phyloP scores from a whole-genome alignment of 2,329 filamentous ascomycete genomes.

The Colletotrichum falcatum region DNA sequence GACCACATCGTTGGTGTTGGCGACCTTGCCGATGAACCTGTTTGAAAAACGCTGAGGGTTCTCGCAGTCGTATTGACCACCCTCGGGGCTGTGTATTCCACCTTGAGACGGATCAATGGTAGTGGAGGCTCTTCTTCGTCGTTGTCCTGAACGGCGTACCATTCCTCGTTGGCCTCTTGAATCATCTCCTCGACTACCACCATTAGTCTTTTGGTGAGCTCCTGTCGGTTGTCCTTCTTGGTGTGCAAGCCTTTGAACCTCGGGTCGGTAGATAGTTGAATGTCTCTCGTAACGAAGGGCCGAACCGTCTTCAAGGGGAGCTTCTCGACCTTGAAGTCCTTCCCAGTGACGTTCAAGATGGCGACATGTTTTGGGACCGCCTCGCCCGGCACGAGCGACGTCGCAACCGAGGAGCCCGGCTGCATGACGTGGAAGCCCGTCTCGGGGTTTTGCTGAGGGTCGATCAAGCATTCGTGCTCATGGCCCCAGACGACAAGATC shows the following conservation, averaged over 20 bases:
- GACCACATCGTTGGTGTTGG: slow-evolving; percentile 93
- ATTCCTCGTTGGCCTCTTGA: slow-evolving; percentile 82
- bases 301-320: slow-evolving; percentile 89
- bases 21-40: slow-evolving; percentile 88
- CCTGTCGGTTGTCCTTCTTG: slow-evolving; percentile 84
- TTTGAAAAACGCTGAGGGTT: slow-evolving; percentile 98
- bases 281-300: slow-evolving; percentile 89
- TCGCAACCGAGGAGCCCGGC: slow-evolving; percentile 95
- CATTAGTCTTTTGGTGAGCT: slow-evolving; percentile 82
- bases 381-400: slow-evolving; percentile 90
- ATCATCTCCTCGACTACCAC: slow-evolving; percentile 88
- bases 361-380: slow-evolving; percentile 92
- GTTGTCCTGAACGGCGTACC: slow-evolving; percentile 81
- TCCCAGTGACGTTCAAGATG: slow-evolving; percentile 85
- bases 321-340: slow-evolving; percentile 82
- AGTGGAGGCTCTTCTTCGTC: slow-evolving; percentile 73
- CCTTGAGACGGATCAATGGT: slow-evolving; percentile 88
- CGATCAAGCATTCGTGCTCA: slow-evolving; percentile 94
- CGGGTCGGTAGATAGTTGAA: slow-evolving; percentile 80
- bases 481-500: slow-evolving; percentile 97
- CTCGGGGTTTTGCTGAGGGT: slow-evolving; percentile 84
- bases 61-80: slow-evolving; percentile 88
- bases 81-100: slow-evolving; percentile 91
- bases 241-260: slow-evolving; percentile 82
- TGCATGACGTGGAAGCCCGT: slow-evolving; percentile 97